Base-by-base conservation (phyloP, 768 basidiomycete genomes). In the Boletellus ananiceps region DNA sequence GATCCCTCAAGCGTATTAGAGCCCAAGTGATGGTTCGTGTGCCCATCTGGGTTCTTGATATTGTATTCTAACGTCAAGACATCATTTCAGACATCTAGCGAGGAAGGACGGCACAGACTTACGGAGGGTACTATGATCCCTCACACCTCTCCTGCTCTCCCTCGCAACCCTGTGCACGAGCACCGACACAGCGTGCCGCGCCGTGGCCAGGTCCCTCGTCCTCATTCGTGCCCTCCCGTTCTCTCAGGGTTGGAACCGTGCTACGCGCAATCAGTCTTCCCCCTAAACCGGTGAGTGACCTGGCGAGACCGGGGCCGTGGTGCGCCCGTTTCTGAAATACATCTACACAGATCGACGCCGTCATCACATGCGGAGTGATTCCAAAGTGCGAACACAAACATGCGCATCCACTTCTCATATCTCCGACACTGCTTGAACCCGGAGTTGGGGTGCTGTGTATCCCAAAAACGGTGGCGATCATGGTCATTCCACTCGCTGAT, bases 151-250 rank as follows among this genome's bases (percentile, higher is more conserved):
- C 9, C 15, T 21, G n/a, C 9, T 18, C 40, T 18, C 23, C 25
- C 14, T 7, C 8, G 16, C 16, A 16, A 36, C 16, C 5, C 15
- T 27, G 23, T 9, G 3, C 15, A 7, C 14, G 19, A 21, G 13
- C 23, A 14, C 29, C 27, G 13, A 8, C 44, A 19, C 4, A 46
- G 45, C 5, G 16, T 23, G 8, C 7, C 31, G 2, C 11, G 14
- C 1, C 3, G 18, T 29, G 13, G 8, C 38, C n/a, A 9, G 31
- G 44, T 42, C 23, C 2, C 39, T 40, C 47, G 55, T 13, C 36
- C 50, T 1, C 5, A 15, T 18, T 57, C 50, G 1, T 57, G 55
- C 21, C 57, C 50, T 1, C 47, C 53, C 7, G 9, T 29, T 29
- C 27, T 29, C 9, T 5, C 7, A 29, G 27, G 27, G 9, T 29